phyloP scores from a whole-genome alignment of 495 filamentous ascomycete species.

The Letharia lupina region DNA sequence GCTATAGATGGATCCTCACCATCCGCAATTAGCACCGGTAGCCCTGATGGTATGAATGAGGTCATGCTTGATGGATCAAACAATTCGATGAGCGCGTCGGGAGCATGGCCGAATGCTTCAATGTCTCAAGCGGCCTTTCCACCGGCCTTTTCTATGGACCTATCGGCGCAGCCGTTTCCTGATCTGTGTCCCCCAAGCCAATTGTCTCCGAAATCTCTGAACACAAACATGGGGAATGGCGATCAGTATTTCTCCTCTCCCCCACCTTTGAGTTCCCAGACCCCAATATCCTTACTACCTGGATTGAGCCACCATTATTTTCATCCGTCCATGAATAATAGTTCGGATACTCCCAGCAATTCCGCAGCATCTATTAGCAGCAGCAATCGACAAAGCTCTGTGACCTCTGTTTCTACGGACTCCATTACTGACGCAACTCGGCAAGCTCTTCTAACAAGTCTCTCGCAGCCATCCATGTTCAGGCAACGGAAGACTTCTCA shows the following conservation, averaged over 20 bases:
- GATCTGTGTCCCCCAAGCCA: constrained; percentile 53
- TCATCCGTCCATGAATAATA: constrained; percentile 42
- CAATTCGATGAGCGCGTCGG: constrained; percentile 39
- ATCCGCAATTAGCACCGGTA: constrained; percentile 85
- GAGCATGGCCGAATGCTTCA: constrained; percentile 60
- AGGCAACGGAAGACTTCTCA: constrained; percentile 67
- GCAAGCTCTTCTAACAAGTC: constrained; percentile 71
- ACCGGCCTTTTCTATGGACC: constrained; percentile 55
- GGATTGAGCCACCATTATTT: constrained; percentile 35
- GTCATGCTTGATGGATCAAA: constrained; percentile 80
- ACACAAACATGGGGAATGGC: constrained; percentile 40
- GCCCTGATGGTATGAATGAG: constrained; percentile 86
- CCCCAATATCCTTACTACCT: constrained; percentile 22
- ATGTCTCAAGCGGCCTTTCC: constrained; percentile 52
- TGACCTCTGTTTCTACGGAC: constrained; percentile 58
- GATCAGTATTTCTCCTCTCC: constrained; percentile 52
- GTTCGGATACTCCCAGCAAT: constrained; percentile 54
- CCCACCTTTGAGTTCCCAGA: constrained; percentile 54
- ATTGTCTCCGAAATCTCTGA: constrained; percentile 52
- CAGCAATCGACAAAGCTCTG: constrained; percentile 54
- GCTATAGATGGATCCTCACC: constrained; percentile 89
- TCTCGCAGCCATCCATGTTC: constrained; percentile 70
- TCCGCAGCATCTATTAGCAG: constrained; percentile 53
- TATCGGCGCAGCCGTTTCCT: constrained; percentile 46
- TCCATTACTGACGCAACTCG: constrained; percentile 92